Base-by-base conservation (phyloP, 768 basidiomycete species). In the Collybia mongolica region DNA sequence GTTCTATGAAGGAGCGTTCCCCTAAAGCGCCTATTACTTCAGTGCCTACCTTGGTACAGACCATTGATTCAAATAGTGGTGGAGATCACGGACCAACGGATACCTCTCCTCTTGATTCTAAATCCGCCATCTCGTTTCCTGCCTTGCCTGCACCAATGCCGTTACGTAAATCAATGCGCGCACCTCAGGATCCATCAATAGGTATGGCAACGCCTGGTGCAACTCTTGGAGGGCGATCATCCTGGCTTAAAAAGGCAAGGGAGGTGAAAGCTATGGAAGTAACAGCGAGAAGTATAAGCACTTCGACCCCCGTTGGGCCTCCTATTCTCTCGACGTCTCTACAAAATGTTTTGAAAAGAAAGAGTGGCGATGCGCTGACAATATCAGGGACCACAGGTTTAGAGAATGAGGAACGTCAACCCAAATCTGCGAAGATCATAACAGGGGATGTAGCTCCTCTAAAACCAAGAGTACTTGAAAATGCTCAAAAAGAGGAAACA, bases 231-330 rank as follows among this genome's bases (percentile, higher is more conserved):
- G 81, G 80, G 2, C 81, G 89, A 26, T 86, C 86, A 7, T 91
- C 90, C 2, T 91, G 90, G 90, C 65, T 92, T 47, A 81, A 80
- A 66, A 89, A 88, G 58, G 90, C 84, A 12, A 75, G 88, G 29
- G 86, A 88, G 60, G 83, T 76, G 20, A 86, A 86, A 55, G 86
- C 86, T 15, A 68, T 82, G 60, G 89, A 89, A 59, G 72, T 70
- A n/a, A 70, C 70, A 9, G 59, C 57, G 49, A 79, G 67, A 62
- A 77, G 72, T 45, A 48, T 61, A 18, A 62, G 28, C 53, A 36
- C 53, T 28, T 26, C 54, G 19, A 57, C 48, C 5, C 53, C 56
- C 19, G 44, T 56, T 18, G 47, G 54, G 6, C 57, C 46, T 17
- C 39, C 54, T 17, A 14, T 32, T 32, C 32, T 32, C 6, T 9